Base-by-base conservation (phyloP, 2,329 filamentous ascomycete species). In the Coniochaeta hoffmannii region DNA sequence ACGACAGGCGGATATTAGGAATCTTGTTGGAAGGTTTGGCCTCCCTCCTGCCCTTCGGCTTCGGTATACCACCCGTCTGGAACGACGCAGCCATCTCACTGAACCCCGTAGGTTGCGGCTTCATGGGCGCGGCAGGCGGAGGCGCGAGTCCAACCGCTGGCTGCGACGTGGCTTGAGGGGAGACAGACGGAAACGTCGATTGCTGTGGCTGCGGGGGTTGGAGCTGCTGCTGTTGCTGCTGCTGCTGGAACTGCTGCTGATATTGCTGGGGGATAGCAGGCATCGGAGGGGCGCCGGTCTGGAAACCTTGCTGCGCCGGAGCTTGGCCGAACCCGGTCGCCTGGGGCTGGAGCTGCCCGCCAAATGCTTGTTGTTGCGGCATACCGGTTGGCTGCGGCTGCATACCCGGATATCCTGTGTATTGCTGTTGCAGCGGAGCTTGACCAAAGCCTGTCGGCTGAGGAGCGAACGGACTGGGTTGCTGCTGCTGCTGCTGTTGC, bases 1-100 rank as follows among this genome's bases (percentile, higher is more conserved):
- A 99, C 3, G 92, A 96, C 58, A 99, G 75, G 52, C 94, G 83
- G 61, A 97, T 95, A 68, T 89, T 97, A 28, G 94, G 94, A 56
- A 99, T 97, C 74, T 88, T 94, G 63, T 82, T 86, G 12, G 79
- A 73, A 44, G 77, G 70, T 64, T 83, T 85, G 56, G 75, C 71
- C 8, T 75, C 69, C 57, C 76, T 68, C 59, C 74, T 72, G 26
- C 75, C 73, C 60, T 73, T 71, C 1, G 79, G 66, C 56, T 76
- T 73, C 38, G 75, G 62, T 53, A 70, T 66, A 26, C 75, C 73
- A 5, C 74, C 73, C 0, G 78, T 77, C 60, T 83, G 82, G 68
- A 87, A 87, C 8, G 83, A 86, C 34, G 83, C 82, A 10, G 84
- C 81, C 82, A 87, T 87, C 60, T 85, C 79, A 54, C 73, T 77